Evolutionary conservation across 768 basidiomycete species (phyloP).

Genomic region (Suillus clintonianus): DNA sequence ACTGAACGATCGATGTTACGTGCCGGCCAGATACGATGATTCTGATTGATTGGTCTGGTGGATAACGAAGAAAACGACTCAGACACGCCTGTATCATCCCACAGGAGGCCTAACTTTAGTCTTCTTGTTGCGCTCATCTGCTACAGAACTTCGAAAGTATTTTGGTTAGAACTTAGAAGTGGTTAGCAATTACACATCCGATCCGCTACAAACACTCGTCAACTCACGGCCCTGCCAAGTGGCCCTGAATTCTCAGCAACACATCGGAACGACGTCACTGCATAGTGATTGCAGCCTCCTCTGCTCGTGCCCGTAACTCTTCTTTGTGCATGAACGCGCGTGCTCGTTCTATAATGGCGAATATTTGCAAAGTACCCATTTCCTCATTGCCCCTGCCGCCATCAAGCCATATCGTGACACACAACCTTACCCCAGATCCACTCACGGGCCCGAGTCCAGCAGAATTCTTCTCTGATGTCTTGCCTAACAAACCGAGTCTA

Average conservation of each 20-base stretch:
- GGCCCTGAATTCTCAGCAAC: neutral
- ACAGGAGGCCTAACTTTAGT: neutral
- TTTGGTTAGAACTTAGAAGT: neutral
- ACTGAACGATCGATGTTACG: neutral
- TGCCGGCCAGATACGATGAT: neutral
- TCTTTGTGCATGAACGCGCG: slow-evolving; percentile 18
- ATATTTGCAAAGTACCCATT: slow-evolving; percentile 35
- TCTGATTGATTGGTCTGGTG: neutral
- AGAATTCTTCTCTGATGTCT: slow-evolving; percentile 52
- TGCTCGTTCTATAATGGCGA: slow-evolving; percentile 19
- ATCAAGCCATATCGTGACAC: slow-evolving; percentile 39
- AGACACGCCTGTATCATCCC: neutral
- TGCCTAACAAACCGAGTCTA: slow-evolving; percentile 55
- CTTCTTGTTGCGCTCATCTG: neutral
- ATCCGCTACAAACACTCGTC: neutral
- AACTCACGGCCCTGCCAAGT: neutral
- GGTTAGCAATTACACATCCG: neutral
- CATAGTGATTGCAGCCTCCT: neutral
- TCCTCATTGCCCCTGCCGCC: slow-evolving; percentile 51
- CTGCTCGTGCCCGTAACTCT: neutral
- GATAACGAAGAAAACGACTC: neutral
- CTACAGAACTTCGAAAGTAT: neutral
- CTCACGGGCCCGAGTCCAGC: slow-evolving; percentile 47
- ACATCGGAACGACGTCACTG: neutral
- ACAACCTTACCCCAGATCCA: slow-evolving; percentile 63